Evolutionary conservation across 257 asterid species (phyloP).

Genomic region (Coffea eugenioides): DNA sequence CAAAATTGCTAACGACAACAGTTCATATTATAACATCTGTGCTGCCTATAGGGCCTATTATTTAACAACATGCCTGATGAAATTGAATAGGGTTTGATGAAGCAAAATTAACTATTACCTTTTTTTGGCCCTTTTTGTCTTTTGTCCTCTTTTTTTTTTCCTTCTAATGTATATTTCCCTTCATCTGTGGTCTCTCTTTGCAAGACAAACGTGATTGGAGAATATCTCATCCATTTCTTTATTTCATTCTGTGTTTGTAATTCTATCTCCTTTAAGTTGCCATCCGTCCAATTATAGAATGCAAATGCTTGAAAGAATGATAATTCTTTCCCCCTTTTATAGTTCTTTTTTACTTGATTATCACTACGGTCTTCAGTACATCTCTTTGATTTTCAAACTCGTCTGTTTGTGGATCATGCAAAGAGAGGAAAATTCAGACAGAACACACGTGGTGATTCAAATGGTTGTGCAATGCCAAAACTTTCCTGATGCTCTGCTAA

Average conservation of each 20-base stretch:
- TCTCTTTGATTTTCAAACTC: neutral
- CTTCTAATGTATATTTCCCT: neutral
- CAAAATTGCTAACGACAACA: neutral
- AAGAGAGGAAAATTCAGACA: neutral
- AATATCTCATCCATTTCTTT: neutral
- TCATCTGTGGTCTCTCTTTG: neutral
- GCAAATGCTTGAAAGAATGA: neutral
- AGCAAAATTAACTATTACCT: neutral
- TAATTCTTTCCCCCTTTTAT: neutral
- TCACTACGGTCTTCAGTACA: neutral
- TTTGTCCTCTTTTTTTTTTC: neutral
- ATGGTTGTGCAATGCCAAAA: neutral
- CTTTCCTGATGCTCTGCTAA: neutral
- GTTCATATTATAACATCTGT: neutral
- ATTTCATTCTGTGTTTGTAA: neutral
- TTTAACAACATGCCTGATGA: neutral
- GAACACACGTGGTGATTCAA: neutral
- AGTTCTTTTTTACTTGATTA: neutral
- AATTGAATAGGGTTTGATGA: neutral
- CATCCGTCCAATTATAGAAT: neutral
- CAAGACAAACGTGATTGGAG: neutral
- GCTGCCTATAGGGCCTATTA: neutral
- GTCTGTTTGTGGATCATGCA: neutral
- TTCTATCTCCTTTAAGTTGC: neutral
- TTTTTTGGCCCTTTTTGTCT: neutral